phyloP scores from a whole-genome alignment of 2,329 filamentous ascomycete genomes.

The Dactylellina haptotyla region DNA sequence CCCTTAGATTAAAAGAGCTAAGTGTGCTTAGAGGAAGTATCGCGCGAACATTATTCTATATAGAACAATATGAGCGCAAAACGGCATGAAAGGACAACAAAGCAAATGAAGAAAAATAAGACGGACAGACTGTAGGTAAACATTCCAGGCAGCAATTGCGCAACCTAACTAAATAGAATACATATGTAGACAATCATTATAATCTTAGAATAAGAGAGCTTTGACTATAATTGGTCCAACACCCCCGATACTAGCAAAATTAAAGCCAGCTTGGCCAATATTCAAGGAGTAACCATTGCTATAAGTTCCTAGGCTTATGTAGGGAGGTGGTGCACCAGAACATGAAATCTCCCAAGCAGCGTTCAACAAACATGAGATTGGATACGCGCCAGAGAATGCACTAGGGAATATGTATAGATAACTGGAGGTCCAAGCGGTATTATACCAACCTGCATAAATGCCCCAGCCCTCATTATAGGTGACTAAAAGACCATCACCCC shows the following conservation, averaged over 20 bases:
- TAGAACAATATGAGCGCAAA: too few species aligned
- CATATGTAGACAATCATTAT: constrained; percentile 52
- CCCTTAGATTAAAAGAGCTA: too few species aligned
- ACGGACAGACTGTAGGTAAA: too few species aligned
- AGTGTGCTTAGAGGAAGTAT: too few species aligned
- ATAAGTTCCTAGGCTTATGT: background rate
- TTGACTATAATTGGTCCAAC: background rate
- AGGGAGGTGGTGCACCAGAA: background rate
- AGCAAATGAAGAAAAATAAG: too few species aligned
- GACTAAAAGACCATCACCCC: background rate
- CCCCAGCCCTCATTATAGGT: background rate
- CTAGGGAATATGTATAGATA: background rate
- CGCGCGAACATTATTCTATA: too few species aligned
- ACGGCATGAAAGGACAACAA: too few species aligned
- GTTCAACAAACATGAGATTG: background rate
- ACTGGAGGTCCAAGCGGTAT: background rate
- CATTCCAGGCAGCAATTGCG: too few species aligned
- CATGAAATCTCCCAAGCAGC: background rate
- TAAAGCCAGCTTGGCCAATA: background rate
- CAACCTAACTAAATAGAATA: too few species aligned
- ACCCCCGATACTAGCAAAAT: background rate
- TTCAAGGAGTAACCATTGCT: background rate
- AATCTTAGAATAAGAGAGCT: background rate
- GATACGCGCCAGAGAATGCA: background rate
- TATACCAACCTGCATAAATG: background rate